phyloP scores from a whole-genome alignment of 2,329 filamentous ascomycete genomes.

The Moelleriella libera region DNA sequence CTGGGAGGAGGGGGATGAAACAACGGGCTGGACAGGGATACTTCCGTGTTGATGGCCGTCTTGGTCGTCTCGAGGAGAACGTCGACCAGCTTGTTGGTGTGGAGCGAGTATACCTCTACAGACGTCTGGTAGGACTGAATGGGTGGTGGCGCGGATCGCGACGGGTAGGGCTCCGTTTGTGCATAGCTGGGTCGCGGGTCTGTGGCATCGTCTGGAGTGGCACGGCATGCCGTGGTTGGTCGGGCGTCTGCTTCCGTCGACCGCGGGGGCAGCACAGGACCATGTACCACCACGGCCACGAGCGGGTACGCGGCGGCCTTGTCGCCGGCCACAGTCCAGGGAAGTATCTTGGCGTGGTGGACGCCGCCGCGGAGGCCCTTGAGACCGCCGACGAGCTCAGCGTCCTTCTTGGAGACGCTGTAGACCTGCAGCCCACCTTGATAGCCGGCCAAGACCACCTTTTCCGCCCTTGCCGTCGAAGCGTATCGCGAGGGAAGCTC shows the following conservation, averaged over 20 bases:
- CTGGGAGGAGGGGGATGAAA: constrained; percentile 56
- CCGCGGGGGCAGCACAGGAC: constrained; percentile 43
- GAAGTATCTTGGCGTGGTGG: constrained; percentile 68
- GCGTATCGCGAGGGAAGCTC: constrained; percentile 37
- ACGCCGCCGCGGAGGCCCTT: constrained; percentile 70
- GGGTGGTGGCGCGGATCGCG: constrained; percentile 17
- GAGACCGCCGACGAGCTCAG: constrained; percentile 56
- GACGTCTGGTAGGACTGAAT: constrained; percentile 67
- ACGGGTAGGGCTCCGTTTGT: constrained; percentile 21
- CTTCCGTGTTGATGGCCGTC: constrained; percentile 37
- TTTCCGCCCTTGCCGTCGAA: constrained; percentile 31
- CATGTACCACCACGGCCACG: constrained; percentile 68
- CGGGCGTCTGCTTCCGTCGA: constrained; percentile 20
- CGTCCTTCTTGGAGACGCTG: constrained; percentile 54
- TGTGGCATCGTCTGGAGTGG: constrained; percentile 25
- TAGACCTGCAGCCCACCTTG: constrained; percentile 71
- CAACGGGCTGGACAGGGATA: constrained; percentile 44
- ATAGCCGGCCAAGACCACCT: constrained; percentile 62
- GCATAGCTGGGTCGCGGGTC: constrained; percentile 25
- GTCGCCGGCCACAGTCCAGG: constrained; percentile 46
- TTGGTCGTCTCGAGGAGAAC: constrained; percentile 60
- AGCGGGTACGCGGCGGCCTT: constrained; percentile 50
- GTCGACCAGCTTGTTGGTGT: constrained; percentile 55
- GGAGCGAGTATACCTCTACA: constrained; percentile 78
- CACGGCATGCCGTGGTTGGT: constrained; percentile 19